Evolutionary conservation across 2,329 filamentous ascomycete genomes (phyloP).

Genomic region (Sporothrix curviconia): DNA sequence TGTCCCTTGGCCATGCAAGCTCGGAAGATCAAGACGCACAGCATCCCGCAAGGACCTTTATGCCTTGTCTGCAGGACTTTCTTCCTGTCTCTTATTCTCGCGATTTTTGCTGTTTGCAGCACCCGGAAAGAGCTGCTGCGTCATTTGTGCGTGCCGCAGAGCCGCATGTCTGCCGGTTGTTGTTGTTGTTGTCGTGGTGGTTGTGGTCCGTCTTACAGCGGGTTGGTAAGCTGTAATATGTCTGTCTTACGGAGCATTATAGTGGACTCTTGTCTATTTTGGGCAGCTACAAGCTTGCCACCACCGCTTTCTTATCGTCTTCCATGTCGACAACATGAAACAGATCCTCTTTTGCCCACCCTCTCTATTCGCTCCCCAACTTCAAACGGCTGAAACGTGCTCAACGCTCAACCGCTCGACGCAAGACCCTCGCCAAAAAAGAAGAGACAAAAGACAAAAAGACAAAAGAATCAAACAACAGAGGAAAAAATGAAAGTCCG

Average conservation of each 20-base stretch:
- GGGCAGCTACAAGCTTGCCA: too few species aligned
- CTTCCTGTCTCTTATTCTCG: neutral
- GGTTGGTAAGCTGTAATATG: too few species aligned
- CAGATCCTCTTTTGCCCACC: neutral
- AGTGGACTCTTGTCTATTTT: too few species aligned
- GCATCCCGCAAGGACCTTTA: neutral
- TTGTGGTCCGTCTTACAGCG: too few species aligned
- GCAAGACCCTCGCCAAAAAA: neutral
- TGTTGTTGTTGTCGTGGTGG: neutral
- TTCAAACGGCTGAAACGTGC: constrained; percentile 8
- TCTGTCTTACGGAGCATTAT: too few species aligned
- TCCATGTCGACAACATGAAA: too few species aligned
- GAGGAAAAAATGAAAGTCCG: too few species aligned
- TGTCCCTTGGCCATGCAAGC: too few species aligned
- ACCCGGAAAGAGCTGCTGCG: neutral
- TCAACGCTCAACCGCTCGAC: constrained; percentile 3
- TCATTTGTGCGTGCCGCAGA: constrained; percentile 3
- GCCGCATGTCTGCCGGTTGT: neutral
- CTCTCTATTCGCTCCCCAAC: neutral
- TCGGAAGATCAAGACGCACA: too few species aligned
- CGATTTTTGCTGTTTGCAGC: neutral
- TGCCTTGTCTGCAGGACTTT: neutral
- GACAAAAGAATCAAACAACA: too few species aligned
- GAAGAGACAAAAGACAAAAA: neutral
- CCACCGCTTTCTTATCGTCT: too few species aligned